Percentiles rank a stretch among this genome's conserved stretches.
These are phyloP conservation scores for Cryptosporidium sp. DNA, from an alignment of 169 alveolate genomes.

Conservation along the genomic window DNA sequence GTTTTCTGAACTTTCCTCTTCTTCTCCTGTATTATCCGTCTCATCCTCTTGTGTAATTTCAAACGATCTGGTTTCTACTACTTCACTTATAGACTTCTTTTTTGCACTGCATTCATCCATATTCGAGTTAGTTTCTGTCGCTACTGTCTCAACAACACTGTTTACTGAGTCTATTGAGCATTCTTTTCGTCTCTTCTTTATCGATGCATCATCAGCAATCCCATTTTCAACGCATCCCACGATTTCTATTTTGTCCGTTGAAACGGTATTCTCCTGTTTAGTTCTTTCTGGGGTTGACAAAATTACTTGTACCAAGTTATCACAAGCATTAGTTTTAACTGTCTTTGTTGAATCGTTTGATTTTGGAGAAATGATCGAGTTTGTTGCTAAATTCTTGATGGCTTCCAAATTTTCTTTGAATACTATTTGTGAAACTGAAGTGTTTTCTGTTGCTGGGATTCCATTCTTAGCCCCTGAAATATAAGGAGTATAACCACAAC, in stretches of 20 bases:
- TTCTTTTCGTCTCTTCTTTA: constrained; percentile 50
- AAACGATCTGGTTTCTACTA: constrained; percentile 3
- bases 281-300: constrained; percentile 57
- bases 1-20: neutral
- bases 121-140: constrained; percentile 67
- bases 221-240: neutral
- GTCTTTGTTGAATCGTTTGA: neutral
- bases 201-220: neutral
- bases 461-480: constrained; percentile 7
- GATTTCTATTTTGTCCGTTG: constrained; percentile 12
- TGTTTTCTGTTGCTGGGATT: neutral
- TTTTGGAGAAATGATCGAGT: neutral
- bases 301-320: constrained; percentile 1
- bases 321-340: neutral
- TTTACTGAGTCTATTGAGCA: constrained; percentile 52
- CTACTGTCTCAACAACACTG: constrained; percentile 42
- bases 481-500: constrained; percentile 17
- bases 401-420: neutral
- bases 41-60: constrained; percentile 2
- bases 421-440: neutral
- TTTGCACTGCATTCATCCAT: constrained; percentile 28
- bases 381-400: neutral
- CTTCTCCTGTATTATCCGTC: neutral
- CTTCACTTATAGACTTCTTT: constrained; percentile 33
- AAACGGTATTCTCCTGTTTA: neutral